Evolutionary conservation across 2,329 filamentous ascomycete genomes (phyloP), one percentile per base, ranked within the genome.

Genomic region (Fusarium mangiferae): DNA sequence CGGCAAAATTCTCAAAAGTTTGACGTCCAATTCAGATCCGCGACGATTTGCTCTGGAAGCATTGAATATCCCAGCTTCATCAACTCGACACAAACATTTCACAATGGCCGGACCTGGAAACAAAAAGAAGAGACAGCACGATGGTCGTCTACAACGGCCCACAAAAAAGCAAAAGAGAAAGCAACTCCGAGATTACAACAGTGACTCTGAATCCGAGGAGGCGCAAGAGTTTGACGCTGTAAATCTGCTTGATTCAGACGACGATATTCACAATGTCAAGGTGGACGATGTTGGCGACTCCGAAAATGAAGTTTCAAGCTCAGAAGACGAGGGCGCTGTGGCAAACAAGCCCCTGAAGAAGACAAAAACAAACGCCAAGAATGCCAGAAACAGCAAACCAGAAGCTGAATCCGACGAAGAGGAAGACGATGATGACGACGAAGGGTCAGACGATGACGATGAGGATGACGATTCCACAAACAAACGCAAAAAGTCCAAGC

Each of bases 401-500:
- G 72, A 74, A 56, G 58, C 66, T n/a, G 77, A 80, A 42, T 70
- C 74, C 20, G 73, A 73, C 14, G 73, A 60, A 13, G 76, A 71
- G 8, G 74, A 74, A 12, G 72, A 75, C 2, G 73, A 61, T 7
- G 75, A 78, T 1, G 74, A 78, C 4, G 78, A 78, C 3, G 77
- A 78, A 6, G 76, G 78, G 12, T 66, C 81, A 80, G 62, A 84
- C n/a, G 84, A 72, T 5, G 83, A 84, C 11, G 82, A 84, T 18
- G 82, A 81, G 28, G 83, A 83, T 36, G 62, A 33, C 60, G 82
- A 80, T 11, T 79, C 79, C 20, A 78, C 44, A 82, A 57, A 78
- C 18, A 80, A 76, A 52, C 83, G 84, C 72, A 80, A 80, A 42
- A 93, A 90, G 78, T 90, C 91, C 20, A 98, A 98, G 84, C 92